Evolutionary conservation across 148 eudicot species (phyloP).

Genomic region (Fagopyrum tataricum): DNA sequence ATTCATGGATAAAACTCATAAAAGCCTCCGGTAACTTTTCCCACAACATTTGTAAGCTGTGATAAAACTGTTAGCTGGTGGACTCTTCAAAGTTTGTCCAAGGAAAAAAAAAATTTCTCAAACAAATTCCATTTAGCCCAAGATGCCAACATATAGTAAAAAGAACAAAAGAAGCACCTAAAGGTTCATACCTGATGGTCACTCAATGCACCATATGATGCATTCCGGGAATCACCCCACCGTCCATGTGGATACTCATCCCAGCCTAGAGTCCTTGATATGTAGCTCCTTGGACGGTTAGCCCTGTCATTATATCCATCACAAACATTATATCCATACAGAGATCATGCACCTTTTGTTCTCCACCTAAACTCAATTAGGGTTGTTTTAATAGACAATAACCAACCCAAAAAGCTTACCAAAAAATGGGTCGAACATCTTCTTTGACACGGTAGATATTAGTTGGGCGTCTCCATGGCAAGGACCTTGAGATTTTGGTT

Average conservation of each 20-base stretch:
- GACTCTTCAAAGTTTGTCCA: conserved; percentile 2
- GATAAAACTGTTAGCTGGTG: background rate
- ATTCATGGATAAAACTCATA: background rate
- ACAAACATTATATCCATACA: conserved; percentile 14
- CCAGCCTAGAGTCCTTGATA: conserved; percentile 80
- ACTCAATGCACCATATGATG: conserved; percentile 80
- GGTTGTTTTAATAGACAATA: background rate
- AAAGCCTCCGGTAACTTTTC: background rate
- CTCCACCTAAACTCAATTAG: background rate
- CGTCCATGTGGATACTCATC: conserved; percentile 88
- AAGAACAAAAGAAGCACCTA: background rate
- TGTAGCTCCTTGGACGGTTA: conserved; percentile 94
- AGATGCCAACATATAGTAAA: background rate
- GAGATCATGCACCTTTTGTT: background rate
- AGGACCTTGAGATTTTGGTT: conserved; percentile 66
- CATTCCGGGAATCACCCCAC: conserved; percentile 85
- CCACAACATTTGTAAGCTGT: background rate
- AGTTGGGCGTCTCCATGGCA: conserved; percentile 88
- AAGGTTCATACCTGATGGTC: conserved; percentile 69
- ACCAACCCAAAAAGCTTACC: conserved; percentile 32
- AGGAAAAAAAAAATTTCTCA: background rate
- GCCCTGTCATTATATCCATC: conserved; percentile 54
- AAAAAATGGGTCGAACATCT: conserved; percentile 91
- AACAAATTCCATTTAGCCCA: background rate
- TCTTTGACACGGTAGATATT: conserved; percentile 78